Base-by-base conservation (phyloP, 169 alveolate species). In the Plasmodium blacklocki region DNA sequence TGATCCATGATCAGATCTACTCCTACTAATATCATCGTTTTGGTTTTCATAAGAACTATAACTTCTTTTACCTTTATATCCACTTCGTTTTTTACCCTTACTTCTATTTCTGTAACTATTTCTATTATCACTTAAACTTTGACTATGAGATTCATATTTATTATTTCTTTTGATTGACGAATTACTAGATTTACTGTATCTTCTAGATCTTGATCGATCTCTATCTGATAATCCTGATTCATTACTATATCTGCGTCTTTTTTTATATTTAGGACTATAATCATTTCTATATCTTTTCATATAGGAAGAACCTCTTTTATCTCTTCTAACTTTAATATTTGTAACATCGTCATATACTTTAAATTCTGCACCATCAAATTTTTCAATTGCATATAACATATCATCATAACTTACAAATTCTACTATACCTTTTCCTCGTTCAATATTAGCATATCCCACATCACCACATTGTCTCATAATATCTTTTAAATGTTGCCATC, bases 401-500 rank as follows among this genome's bases (percentile, higher is more conserved):
- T 93, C 96, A 26, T 93, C 93, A 58, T 74, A 64, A 54, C 85
- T 75, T 39, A 92, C 67, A 76, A 62, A 94, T 58, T 94, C 96
- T 59, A 94, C 96, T 52, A 80, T 72, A 70, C 96, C 96, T 67
- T 88, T 85, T n/a, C 96, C 96, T 56, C 71, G 74, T 63, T 88
- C 89, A 49, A 94, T 93, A 71, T 92, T 91, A 45, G 95, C 96
- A 89, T 88, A 93, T 26, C 97, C 97, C 26, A 93, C 96, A 47
- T 93, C 95, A 47, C 97, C 97, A 62, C 95, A 93, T 74, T 72
- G 92, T 70, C 96, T 70, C 94, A 95, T 90, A 86, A 93, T 95
- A 74, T 95, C 97, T 89, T 95, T 95, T 71, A 95, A 88, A 64
- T 95, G 96, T 59, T 95, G 97, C 97, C 97, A 95, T 54, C 94